Conservation (phyloP, 2,329 filamentous ascomycete species). For the Fusarium robinianum region DNA sequence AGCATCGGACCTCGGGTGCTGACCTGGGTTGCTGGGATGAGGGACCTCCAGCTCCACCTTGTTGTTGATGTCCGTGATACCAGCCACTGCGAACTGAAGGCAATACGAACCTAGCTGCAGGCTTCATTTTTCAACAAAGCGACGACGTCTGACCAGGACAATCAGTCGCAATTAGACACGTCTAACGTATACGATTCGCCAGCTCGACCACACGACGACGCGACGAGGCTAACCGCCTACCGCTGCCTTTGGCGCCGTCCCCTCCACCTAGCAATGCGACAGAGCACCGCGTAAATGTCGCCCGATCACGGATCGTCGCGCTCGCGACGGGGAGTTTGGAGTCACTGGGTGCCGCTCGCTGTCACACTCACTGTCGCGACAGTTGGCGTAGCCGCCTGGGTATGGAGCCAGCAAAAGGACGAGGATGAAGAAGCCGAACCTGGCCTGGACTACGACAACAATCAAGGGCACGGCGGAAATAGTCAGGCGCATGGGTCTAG, state of each 20-base stretch:
- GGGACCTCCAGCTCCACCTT: conserved; percentile 37
- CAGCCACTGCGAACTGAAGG: conserved; percentile 38
- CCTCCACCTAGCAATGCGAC: conserved; percentile 42
- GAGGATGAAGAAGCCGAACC: conserved; percentile 67
- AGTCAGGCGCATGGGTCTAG: conserved; percentile 54
- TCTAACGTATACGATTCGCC: conserved; percentile 1
- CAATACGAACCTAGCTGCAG: conserved; percentile 30
- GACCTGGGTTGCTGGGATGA: conserved; percentile 36
- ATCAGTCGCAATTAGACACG: conserved; percentile 15
- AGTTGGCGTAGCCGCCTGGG: conserved; percentile 84
- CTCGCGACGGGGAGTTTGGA: conserved; percentile 66
- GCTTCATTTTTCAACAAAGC: conserved; percentile 20
- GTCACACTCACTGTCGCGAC: conserved; percentile 88
- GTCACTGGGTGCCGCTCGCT: conserved; percentile 88
- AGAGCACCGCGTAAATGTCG: conserved; percentile 55
- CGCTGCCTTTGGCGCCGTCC: conserved; percentile 26
- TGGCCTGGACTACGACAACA: conserved; percentile 52
- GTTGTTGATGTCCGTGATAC: conserved; percentile 37
- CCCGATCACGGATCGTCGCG: conserved; percentile 63
- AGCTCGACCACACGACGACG: conserved; percentile 3
- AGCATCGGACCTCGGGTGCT: conserved; percentile 34
- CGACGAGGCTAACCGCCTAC: conserved; percentile 24
- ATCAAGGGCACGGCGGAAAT: conserved; percentile 59
- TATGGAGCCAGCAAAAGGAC: conserved; percentile 86
- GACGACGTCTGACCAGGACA: conserved; percentile 7